Evolutionary conservation across 805 yeast species (phyloP).

Genomic region (Scheffersomyces ergatensis): DNA sequence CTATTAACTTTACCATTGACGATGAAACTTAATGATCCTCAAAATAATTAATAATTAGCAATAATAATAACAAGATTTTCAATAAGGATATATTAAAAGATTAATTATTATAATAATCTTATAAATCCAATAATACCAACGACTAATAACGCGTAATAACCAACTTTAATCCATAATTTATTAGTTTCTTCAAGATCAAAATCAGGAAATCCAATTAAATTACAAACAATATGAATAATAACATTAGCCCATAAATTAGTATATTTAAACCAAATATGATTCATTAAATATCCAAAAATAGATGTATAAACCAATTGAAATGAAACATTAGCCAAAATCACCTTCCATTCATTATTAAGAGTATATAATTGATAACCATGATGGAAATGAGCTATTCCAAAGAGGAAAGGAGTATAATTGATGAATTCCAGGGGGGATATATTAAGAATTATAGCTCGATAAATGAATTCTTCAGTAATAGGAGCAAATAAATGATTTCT

Average conservation of each 20-base stretch:
- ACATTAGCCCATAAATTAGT: conserved; percentile 55
- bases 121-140: conserved; percentile 5
- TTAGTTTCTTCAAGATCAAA: conserved; percentile 13
- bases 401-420: conserved; percentile 55
- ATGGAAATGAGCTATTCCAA: conserved; percentile 78
- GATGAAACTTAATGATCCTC: too few relatives aligned
- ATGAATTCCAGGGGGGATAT: conserved; percentile 18
- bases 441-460: conserved; percentile 46
- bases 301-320: conserved; percentile 67
- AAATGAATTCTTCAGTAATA: conserved; percentile 72
- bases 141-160: conserved; percentile 9
- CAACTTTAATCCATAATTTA: conserved; percentile 4
- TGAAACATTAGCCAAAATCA: conserved; percentile 33
- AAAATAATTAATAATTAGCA: too few relatives aligned
- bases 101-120: too few relatives aligned
- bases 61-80: too few relatives aligned
- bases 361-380: conserved; percentile 56
- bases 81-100: too few relatives aligned
- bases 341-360: conserved; percentile 17
- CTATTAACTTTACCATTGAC: too few relatives aligned
- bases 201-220: conserved; percentile 66
- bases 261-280: conserved; percentile 47
- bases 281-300: conserved; percentile 68
- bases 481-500: conserved; percentile 72
- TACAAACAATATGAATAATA: conserved; percentile 65